Base-by-base conservation (phyloP, 163 green algal species). In the Volvox carteri region DNA sequence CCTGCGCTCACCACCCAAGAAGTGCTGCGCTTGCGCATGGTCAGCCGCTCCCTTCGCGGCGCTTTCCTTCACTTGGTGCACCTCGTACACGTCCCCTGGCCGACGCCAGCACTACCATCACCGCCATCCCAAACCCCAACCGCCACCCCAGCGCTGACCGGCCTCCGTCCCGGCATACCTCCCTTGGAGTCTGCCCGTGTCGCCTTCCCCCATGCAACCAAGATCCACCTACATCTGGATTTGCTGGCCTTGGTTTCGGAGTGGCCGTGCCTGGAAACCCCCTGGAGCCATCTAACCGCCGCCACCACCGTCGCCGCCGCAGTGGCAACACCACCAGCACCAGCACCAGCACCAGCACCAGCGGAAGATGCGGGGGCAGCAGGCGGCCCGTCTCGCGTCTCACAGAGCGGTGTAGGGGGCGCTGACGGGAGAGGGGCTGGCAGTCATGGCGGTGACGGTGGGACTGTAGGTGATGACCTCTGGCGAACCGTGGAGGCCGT, bases 11-110 rank as follows among this genome's bases (percentile, higher is more conserved):
- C 60, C 28, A 19, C 60, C 8, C 11, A 72, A 18, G 60, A 86
- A 65, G 11, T 68, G 2, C 62, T 86, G 44, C 79, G 79, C 19
- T 60, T 86, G 39, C 42, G 79, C 19, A 62, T 79, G 0, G 67
- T 48, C 7, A 54, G 46, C 35, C 46, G 48, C 48, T 4, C 23
- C 46, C 65, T 72, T 8, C 30, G 60, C 25, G 9, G 52, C 21
- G 44, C 80, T 46, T 78, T 68, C 52, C 16, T 5, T n/a, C 18
- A 28, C 18, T 0, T n/a, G 56, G 56, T 86, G 1, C 23, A 18
- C 16, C 19, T 52, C 23, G 12, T 78, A 9, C 80, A 78, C 60
- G 7, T 70, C 21, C 7, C 21, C 60, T 54, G n/a, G 19, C 78
- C 58, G 50, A 2, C 16, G 11, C 11, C 78, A 33, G 75, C 48